Evolutionary conservation across 2,329 filamentous ascomycete species (phyloP).

Genomic region (Colletotrichum lupini): DNA sequence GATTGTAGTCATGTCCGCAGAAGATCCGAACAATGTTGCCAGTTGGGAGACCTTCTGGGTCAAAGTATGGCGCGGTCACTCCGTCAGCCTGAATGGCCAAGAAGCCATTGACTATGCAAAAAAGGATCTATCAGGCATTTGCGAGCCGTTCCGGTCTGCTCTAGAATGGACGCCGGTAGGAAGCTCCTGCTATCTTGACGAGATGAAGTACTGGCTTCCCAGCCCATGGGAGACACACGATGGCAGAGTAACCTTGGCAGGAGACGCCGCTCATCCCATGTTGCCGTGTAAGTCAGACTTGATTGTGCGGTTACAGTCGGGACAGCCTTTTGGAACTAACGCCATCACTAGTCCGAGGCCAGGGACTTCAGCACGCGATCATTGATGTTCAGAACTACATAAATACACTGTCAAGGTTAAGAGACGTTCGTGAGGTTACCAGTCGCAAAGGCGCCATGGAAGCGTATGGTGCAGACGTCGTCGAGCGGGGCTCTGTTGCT

Average conservation of each 20-base stretch:
- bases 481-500: conserved; percentile 46
- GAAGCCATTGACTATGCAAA: conserved; percentile 48
- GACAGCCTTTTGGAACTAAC: not conserved
- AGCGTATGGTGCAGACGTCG: conserved; percentile 46
- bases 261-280: conserved; percentile 58
- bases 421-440: conserved; percentile 23
- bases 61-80: conserved; percentile 47
- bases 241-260: conserved; percentile 50
- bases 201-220: conserved; percentile 51
- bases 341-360: conserved; percentile 50
- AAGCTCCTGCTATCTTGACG: conserved; percentile 44
- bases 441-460: conserved; percentile 38
- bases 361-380: conserved; percentile 57
- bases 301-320: accelerated
- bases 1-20: conserved; percentile 39
- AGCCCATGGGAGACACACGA: conserved; percentile 44
- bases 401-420: conserved; percentile 42
- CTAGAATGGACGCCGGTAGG: conserved; percentile 49
- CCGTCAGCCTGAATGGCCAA: conserved; percentile 44
- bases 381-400: conserved; percentile 52
- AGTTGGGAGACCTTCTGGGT: conserved; percentile 49
- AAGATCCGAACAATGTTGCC: conserved; percentile 39
- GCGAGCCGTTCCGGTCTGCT: conserved; percentile 45
- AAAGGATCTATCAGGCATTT: conserved; percentile 40
- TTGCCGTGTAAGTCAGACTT: conserved; percentile 46